Conservation (phyloP, 2,329 filamentous ascomycete genomes). For the Paecilomyces formosus region DNA sequence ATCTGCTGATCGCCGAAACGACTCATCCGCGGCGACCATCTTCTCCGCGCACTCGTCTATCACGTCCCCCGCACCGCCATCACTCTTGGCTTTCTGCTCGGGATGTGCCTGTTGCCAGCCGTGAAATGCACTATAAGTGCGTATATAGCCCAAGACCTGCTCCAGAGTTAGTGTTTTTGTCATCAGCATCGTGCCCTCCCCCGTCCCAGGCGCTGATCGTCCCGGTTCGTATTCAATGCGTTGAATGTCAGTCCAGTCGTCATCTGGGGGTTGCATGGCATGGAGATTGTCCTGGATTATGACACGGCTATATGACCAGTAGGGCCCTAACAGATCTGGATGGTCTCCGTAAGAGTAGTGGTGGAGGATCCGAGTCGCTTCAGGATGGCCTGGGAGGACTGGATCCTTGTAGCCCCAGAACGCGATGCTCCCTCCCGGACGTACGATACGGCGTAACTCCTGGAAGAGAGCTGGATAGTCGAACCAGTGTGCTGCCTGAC, state of each 20-base stretch:
- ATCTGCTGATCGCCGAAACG: slow-evolving; percentile 31
- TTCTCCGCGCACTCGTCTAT: slow-evolving; percentile 56
- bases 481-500: slow-evolving; percentile 62
- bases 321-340: slow-evolving; percentile 46
- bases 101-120: slow-evolving; percentile 53
- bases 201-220: slow-evolving; percentile 30
- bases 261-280: slow-evolving; percentile 45
- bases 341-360: slow-evolving; percentile 48
- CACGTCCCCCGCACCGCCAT: slow-evolving; percentile 54
- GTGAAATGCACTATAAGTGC: slow-evolving; percentile 54
- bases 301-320: slow-evolving; percentile 55
- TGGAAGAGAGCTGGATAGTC: slow-evolving; percentile 50
- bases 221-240: slow-evolving; percentile 53
- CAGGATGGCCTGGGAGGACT: slow-evolving; percentile 47
- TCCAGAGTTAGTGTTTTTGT: slow-evolving; percentile 48
- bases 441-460: slow-evolving; percentile 47
- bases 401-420: slow-evolving; percentile 63
- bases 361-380: slow-evolving; percentile 48
- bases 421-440: slow-evolving; percentile 51
- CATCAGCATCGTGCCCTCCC: slow-evolving; percentile 43
- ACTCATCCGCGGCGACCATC: slow-evolving; percentile 47
- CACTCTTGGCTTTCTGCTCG: slow-evolving; percentile 40
- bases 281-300: slow-evolving; percentile 47
- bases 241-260: slow-evolving; percentile 46
- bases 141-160: slow-evolving; percentile 53